phyloP scores from a whole-genome alignment of 345 rosid genomes.

The Citrus inodora region DNA sequence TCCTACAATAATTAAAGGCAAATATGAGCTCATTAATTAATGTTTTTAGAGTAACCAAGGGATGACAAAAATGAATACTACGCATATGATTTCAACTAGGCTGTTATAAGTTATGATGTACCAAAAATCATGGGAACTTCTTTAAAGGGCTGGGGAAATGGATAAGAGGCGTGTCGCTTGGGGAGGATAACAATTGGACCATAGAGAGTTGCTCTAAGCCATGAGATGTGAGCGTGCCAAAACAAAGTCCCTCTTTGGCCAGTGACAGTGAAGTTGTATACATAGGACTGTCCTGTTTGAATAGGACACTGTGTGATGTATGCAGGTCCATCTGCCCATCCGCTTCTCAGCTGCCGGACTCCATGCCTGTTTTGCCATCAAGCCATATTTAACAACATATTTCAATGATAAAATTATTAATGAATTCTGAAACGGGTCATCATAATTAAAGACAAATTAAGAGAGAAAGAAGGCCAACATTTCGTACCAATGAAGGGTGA shows the following conservation, averaged over 20 bases:
- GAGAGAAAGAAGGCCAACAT: background rate
- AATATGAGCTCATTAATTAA: background rate
- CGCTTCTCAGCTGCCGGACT: slow-evolving; percentile 41
- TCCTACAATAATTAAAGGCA: slow-evolving; percentile 19
- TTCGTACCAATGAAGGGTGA: slow-evolving; percentile 65
- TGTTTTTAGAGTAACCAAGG: no score
- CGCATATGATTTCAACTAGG: background rate
- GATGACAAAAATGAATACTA: background rate
- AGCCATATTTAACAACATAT: background rate
- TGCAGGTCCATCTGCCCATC: slow-evolving; percentile 64
- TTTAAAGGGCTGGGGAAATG: slow-evolving; percentile 44
- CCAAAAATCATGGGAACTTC: slow-evolving; percentile 51
- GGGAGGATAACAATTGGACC: slow-evolving; percentile 56
- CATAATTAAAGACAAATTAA: background rate
- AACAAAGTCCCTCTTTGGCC: slow-evolving; percentile 57
- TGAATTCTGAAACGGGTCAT: background rate
- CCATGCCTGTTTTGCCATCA: slow-evolving; percentile 38
- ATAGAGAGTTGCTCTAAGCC: slow-evolving; percentile 43
- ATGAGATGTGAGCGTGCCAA: slow-evolving; percentile 58
- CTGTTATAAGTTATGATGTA: background rate
- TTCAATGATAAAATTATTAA: background rate
- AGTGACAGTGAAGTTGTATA: slow-evolving; percentile 44
- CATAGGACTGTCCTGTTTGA: slow-evolving; percentile 40
- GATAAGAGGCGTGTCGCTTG: slow-evolving; percentile 34
- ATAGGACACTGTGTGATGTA: slow-evolving; percentile 54